Conservation (phyloP, 129 eudicot genomes). For the Helichrysum umbraculigerum region DNA sequence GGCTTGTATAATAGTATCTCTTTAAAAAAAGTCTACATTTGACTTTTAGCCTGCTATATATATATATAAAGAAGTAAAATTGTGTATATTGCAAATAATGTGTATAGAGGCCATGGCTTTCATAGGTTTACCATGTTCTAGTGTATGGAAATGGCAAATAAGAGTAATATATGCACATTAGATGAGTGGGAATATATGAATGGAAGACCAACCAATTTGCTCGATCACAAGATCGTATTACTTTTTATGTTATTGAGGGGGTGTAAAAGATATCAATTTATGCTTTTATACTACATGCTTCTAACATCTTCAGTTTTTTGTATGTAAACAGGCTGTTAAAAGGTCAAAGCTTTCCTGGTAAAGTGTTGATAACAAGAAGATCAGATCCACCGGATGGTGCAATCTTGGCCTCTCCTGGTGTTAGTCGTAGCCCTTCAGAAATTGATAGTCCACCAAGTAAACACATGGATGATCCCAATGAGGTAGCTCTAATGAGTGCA, state of each 20-base stretch:
- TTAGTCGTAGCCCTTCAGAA: slow-evolving; percentile 56
- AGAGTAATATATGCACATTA: background rate
- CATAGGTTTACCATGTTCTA: background rate
- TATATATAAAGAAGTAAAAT: too few species aligned
- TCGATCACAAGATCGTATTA: background rate
- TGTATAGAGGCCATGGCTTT: background rate
- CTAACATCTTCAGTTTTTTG: background rate
- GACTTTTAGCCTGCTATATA: slow-evolving; percentile 4
- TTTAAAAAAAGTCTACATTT: slow-evolving; percentile 14
- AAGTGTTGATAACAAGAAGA: slow-evolving; percentile 79
- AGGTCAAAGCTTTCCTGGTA: slow-evolving; percentile 96
- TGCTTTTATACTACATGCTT: background rate
- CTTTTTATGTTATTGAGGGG: background rate
- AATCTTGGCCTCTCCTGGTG: slow-evolving; percentile 58
- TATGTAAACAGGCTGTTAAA: slow-evolving; percentile 62
- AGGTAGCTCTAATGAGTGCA: slow-evolving; percentile 44
- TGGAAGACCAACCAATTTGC: background rate
- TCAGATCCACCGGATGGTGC: slow-evolving; percentile 67
- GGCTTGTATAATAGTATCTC: slow-evolving; percentile 24
- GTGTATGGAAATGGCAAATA: background rate
- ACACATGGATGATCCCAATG: slow-evolving; percentile 45
- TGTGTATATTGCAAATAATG: too few species aligned
- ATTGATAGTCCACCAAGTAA: slow-evolving; percentile 48
- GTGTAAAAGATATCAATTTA: background rate
- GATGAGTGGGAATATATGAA: background rate